phyloP scores from a whole-genome alignment of 495 filamentous ascomycete genomes.

The Talaromyces ruber region DNA sequence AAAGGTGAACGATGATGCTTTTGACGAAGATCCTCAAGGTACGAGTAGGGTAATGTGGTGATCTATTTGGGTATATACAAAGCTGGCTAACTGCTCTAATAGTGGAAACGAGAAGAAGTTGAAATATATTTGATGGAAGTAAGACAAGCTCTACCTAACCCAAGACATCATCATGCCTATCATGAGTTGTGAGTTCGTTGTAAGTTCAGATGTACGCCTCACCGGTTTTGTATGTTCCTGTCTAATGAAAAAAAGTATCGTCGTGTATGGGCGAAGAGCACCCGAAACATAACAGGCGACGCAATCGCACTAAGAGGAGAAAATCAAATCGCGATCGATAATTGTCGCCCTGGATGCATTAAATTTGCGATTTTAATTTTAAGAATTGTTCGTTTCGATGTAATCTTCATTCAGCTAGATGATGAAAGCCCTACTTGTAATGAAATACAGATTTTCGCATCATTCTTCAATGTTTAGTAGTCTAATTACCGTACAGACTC shows the following conservation, averaged over 20 bases:
- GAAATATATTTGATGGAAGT: conserved; percentile 16
- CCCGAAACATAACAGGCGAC: not conserved
- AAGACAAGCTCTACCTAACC: conserved; percentile 14
- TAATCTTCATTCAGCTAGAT: not conserved
- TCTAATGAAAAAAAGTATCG: conserved; percentile 9
- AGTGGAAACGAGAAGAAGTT: conserved; percentile 21
- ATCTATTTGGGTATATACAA: not conserved
- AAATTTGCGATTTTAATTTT: not conserved
- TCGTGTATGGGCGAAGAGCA: conserved; percentile 19
- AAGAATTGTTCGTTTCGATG: not conserved
- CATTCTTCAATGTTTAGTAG: not conserved
- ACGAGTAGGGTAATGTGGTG: conserved; percentile 7
- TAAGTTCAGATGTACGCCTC: conserved; percentile 6
- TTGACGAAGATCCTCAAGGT: conserved; percentile 47
- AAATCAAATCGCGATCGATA: not conserved
- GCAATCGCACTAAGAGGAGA: not conserved
- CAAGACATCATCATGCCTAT: conserved; percentile 12
- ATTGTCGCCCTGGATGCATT: not conserved
- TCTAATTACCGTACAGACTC: not conserved
- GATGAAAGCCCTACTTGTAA: not conserved
- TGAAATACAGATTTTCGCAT: not conserved
- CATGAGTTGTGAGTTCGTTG: conserved; percentile 16
- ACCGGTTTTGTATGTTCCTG: not conserved
- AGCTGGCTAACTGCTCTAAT: conserved; percentile 6
- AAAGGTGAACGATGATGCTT: conserved; percentile 45